Conservation (phyloP, 805 yeast genomes). For the Yarrowia divulgata region DNA sequence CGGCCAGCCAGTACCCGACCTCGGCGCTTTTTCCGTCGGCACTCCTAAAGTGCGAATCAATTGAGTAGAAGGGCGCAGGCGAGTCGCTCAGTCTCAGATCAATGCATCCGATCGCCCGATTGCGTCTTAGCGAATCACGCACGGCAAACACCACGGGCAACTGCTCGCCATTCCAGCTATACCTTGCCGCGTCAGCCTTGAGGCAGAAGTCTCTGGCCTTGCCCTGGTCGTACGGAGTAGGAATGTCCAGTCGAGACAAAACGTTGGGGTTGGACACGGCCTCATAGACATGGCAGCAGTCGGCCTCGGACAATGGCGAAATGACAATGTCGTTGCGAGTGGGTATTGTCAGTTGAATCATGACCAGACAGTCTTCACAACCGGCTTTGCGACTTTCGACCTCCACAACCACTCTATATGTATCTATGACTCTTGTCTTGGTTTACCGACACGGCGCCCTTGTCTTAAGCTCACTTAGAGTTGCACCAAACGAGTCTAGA, state of each 20-base stretch:
- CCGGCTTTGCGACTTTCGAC: too few species aligned
- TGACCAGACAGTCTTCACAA: too few species aligned
- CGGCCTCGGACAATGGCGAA: background rate
- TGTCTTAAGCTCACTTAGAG: background rate
- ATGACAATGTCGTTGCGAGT: background rate
- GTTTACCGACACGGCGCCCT: background rate
- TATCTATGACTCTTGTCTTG: constrained; percentile 10
- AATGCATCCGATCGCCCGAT: constrained; percentile 1
- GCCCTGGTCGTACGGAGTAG: constrained; percentile 15
- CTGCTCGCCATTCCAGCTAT: background rate
- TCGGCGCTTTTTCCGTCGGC: background rate
- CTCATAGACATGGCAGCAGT: background rate
- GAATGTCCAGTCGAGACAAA: constrained; percentile 8
- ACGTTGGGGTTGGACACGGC: constrained; percentile 30
- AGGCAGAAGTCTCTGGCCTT: constrained; percentile 22
- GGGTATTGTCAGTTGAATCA: background rate
- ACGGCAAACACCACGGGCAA: constrained; percentile 24
- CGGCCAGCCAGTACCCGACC: constrained; percentile 35
- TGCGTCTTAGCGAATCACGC: background rate
- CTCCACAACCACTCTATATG: background rate
- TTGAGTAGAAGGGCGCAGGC: background rate
- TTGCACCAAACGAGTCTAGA: background rate
- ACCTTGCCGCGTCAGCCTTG: constrained; percentile 7
- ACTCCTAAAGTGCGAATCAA: background rate
- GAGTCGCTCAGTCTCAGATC: constrained; percentile 21